phyloP scores from a whole-genome alignment of 192 early-diverging fungal genomes.

The Chytriomyces sp. region DNA sequence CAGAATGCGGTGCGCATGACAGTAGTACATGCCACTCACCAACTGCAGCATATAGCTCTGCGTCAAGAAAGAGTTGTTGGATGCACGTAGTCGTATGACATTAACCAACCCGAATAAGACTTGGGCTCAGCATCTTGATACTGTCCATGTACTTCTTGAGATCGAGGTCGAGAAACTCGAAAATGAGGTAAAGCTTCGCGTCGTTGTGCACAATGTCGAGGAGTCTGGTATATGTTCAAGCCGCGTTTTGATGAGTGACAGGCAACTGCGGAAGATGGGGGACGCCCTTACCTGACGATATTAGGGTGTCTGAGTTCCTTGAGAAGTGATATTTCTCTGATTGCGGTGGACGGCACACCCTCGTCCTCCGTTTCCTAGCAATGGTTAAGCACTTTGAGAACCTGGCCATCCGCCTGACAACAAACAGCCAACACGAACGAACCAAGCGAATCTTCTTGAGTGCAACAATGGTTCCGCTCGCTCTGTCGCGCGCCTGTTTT shows the following conservation, averaged over 20 bases:
- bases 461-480: slow-evolving; percentile 85
- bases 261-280: too few relatives aligned
- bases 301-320: slow-evolving; percentile 94
- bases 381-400: too few relatives aligned
- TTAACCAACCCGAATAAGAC: slow-evolving; percentile 69
- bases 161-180: slow-evolving; percentile 95
- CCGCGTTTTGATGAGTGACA: too few relatives aligned
- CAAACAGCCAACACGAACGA: not conserved
- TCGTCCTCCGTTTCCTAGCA: slow-evolving; percentile 58
- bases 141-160: slow-evolving; percentile 85
- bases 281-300: slow-evolving; percentile 55
- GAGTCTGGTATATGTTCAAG: slow-evolving; percentile 54
- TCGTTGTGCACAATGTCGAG: slow-evolving; percentile 88
- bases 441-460: slow-evolving; percentile 81
- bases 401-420: not conserved
- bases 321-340: slow-evolving; percentile 97
- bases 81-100: too few relatives aligned
- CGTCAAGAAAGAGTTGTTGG: too few relatives aligned
- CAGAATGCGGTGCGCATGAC: slow-evolving; percentile 89
- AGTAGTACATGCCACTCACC: slow-evolving; percentile 82
- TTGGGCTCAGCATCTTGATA: slow-evolving; percentile 49
- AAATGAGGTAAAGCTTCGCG: slow-evolving; percentile 87
- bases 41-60: slow-evolving; percentile 94
- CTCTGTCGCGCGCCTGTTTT: slow-evolving; percentile 75
- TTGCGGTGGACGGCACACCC: slow-evolving; percentile 95